Evolutionary conservation across 306 rosid species (phyloP).

Genomic region (Dryas alaskensis): DNA sequence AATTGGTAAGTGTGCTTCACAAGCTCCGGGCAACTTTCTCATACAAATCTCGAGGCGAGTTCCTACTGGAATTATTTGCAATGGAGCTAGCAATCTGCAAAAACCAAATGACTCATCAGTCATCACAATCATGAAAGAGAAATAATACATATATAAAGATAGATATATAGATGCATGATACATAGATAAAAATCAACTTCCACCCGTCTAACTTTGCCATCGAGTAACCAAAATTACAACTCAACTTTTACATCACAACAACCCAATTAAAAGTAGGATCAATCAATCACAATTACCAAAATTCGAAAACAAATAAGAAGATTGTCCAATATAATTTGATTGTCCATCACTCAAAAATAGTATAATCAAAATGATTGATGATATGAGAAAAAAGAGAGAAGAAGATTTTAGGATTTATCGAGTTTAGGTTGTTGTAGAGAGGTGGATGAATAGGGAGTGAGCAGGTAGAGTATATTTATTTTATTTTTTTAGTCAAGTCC

Average conservation of each 20-base stretch:
- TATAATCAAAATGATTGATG: no score
- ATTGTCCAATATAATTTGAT: no score
- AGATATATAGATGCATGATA: no score
- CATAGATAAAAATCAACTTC: background rate
- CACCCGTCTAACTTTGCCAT: background rate
- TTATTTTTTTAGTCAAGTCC: no score
- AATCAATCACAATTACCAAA: no score
- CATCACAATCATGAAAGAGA: conserved; percentile 9
- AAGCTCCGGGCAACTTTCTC: conserved; percentile 86
- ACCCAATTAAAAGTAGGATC: background rate
- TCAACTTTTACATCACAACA: background rate
- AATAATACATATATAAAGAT: background rate
- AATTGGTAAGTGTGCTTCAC: conserved; percentile 27
- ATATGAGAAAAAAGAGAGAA: no score
- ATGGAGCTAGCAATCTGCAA: conserved; percentile 86
- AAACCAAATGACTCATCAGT: conserved; percentile 5
- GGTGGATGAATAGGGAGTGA: no score
- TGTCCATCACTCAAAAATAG: no score
- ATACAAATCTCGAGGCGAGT: conserved; percentile 91
- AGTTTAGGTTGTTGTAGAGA: no score
- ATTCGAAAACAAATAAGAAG: no score
- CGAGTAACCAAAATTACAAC: background rate
- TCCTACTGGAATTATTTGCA: conserved; percentile 78
- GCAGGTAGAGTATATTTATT: no score
- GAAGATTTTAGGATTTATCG: no score